Evolutionary conservation across 1,139 yeast genomes (phyloP), one percentile per base, ranked within the genome.

Genomic region (Sugiyamaella xylanicola): DNA sequence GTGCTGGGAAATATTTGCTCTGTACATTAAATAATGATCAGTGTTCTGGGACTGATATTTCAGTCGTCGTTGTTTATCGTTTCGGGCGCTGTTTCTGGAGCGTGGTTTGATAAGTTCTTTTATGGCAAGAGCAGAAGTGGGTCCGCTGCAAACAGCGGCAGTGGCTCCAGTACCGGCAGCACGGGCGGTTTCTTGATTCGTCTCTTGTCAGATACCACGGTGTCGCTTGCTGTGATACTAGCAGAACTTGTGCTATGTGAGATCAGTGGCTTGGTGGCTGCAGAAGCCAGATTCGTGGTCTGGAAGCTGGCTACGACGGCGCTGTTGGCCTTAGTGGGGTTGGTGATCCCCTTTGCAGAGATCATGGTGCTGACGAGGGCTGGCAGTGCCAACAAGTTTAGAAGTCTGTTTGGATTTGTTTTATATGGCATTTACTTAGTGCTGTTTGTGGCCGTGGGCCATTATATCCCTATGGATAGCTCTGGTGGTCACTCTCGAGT

Each of bases 211-310:
- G 61, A 60, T 32, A 16, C 57, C n/a, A 61, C 71, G 2, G 46
- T 67, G 15, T 58, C 62, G 3, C 52, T 61, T 41, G 59, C 70
- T 1, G 55, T 63, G 11, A 64, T 70, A 17, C 61, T 73, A 13
- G 70, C 72, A 32, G 70, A 70, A 60, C 68, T 74, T 35, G 76
- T 73, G 5, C 63, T 75, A 40, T 74, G 77, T 59, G 78, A 74
- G 56, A 72, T 75, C 16, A 65, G 70, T 48, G 70, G 70, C 56
- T 66, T 74, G 69, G 62, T 70, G 15, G 59, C 62, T 35, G 59
- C 68, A 9, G 60, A 56, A 11, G 60, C 66, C 8, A 62, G 75
- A 9, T 58, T 61, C 4, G 25, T 60, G 5, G 65, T 72, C 16
- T 75, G 79, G 79, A 62, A 62, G 41, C 47, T 64, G 29, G 58